A percentile compares a stretch with the other conserved stretches of the same genome.
phyloP scores from a whole-genome alignment of 768 basidiomycete species.

The Neoboletus subvelutipes region DNA sequence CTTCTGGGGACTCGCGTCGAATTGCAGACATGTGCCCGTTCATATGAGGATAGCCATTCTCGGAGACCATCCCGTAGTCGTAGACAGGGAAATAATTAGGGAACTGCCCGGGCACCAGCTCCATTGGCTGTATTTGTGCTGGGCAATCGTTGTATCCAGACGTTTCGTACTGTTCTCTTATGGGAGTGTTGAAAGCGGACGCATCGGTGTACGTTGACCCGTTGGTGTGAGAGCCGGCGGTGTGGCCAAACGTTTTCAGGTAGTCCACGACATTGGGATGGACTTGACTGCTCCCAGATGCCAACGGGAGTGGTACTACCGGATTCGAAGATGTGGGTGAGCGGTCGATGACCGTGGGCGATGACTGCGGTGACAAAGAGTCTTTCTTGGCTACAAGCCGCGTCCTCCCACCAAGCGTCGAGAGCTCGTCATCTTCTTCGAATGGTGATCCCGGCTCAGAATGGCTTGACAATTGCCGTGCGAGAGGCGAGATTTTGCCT shows the following conservation, averaged over 20 bases:
- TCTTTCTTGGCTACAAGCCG: constrained; percentile 64
- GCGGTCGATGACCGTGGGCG: constrained; percentile 45
- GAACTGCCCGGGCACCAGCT: constrained; percentile 39
- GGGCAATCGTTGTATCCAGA: constrained; percentile 21
- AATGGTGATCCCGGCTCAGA: constrained; percentile 43
- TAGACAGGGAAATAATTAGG: constrained; percentile 77
- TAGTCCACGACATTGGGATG: constrained; percentile 70
- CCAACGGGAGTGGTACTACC: constrained; percentile 67
- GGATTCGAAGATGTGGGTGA: constrained; percentile 74
- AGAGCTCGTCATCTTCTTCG: constrained; percentile 62
- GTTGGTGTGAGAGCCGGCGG: constrained; percentile 19
- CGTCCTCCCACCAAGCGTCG: constrained; percentile 64
- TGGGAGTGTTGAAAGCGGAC: constrained; percentile 26
- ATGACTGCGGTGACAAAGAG: constrained; percentile 50
- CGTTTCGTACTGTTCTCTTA: constrained; percentile 26
- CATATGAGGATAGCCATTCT: constrained; percentile 37
- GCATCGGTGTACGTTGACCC: constrained; percentile 26
- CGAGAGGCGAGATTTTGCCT: constrained; percentile 49
- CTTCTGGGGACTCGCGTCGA: constrained; percentile 50
- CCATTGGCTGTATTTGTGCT: constrained; percentile 31
- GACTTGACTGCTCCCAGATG: constrained; percentile 48
- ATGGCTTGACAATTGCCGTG: constrained; percentile 34
- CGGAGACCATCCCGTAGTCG: constrained; percentile 52
- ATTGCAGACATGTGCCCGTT: constrained; percentile 37
- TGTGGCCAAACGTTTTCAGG: constrained; percentile 55